Evolutionary conservation across 345 rosid genomes (phyloP).

Genomic region (rapeseed (Brassica napus)): Da-Ae NC_063448.1:1088001-1088500

Average conservation of each 20-base stretch:
- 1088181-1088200: slow-evolving; percentile 54
- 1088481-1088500: background rate
- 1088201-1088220: background rate
- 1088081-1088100: slow-evolving; percentile 5
- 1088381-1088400: background rate
- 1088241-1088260: slow-evolving; percentile 13
- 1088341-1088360: slow-evolving; percentile 36
- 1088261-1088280: slow-evolving; percentile 35
- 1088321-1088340: slow-evolving; percentile 34
- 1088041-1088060: slow-evolving; percentile 54
- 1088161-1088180: slow-evolving; percentile 70
- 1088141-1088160: slow-evolving; percentile 89
- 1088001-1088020: slow-evolving; percentile 73
- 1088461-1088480: background rate
- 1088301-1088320: slow-evolving; percentile 28
- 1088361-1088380: slow-evolving; percentile 31
- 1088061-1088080: slow-evolving; percentile 9
- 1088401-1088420: background rate
- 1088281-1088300: slow-evolving; percentile 35
- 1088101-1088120: slow-evolving; percentile 4
- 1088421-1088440: slow-evolving; percentile 1
- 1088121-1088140: slow-evolving; percentile 61
- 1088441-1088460: background rate
- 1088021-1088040: slow-evolving; percentile 73
- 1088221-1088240: slow-evolving; percentile 10